Evolutionary conservation across 495 filamentous ascomycete species (phyloP).

Genomic region (Entonaema liquescens): DNA sequence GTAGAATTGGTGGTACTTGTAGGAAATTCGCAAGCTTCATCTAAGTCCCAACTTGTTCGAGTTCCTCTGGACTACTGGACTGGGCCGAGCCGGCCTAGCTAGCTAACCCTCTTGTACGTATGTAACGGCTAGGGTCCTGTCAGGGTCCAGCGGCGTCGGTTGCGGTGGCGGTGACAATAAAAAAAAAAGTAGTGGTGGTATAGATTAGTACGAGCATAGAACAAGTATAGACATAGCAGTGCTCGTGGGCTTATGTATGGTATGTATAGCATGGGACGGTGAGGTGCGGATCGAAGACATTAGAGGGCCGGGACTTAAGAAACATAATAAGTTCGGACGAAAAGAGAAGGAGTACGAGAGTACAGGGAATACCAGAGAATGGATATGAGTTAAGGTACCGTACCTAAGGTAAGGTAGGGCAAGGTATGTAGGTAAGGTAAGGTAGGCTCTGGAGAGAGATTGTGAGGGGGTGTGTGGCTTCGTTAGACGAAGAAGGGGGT

Average conservation of each 20-base stretch:
- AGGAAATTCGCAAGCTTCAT: constrained; percentile 26
- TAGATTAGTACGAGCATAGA: not conserved
- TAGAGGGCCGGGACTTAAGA: constrained; percentile 19
- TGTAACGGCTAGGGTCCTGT: constrained; percentile 35
- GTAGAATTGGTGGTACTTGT: constrained; percentile 41
- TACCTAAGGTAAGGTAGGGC: constrained; percentile 8
- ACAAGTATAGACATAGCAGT: not conserved
- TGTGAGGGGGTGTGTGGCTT: constrained; percentile 30
- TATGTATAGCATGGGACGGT: constrained; percentile 21
- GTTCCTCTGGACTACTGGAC: constrained; percentile 15
- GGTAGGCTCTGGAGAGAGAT: not conserved
- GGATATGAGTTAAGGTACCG: constrained; percentile 17
- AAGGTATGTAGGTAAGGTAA: constrained; percentile 14
- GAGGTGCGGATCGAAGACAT: constrained; percentile 32
- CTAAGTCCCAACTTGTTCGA: constrained; percentile 15
- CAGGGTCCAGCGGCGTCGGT: constrained; percentile 18
- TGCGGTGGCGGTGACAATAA: constrained; percentile 7
- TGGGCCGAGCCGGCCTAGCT: constrained; percentile 29
- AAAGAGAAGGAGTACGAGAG: constrained; percentile 33
- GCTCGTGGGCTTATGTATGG: not conserved
- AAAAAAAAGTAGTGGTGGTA: not conserved
- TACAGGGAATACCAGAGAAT: constrained; percentile 16
- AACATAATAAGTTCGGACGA: constrained; percentile 36
- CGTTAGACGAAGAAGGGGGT: constrained; percentile 23
- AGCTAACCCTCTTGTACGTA: constrained; percentile 11